Percentiles rank a stretch among this genome's conserved stretches.
phyloP scores from a whole-genome alignment of 2,329 filamentous ascomycete genomes.

The Aspergillus sergii region DNA sequence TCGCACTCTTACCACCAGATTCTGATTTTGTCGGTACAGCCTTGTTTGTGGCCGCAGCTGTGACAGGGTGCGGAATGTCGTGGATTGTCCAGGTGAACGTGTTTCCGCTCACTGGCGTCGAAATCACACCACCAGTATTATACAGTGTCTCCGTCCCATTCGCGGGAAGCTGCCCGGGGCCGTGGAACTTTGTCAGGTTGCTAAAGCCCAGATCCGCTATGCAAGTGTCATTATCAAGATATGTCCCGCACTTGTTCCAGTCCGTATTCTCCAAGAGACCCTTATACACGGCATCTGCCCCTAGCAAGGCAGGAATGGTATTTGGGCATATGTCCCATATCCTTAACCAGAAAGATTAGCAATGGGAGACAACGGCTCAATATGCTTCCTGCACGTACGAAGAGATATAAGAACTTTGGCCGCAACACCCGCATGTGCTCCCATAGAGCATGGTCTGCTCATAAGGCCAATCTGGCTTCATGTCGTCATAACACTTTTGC shows the following conservation, averaged over 20 bases:
- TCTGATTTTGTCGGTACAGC: background rate
- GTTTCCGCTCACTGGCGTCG: conserved; percentile 17
- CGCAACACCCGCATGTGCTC: conserved; percentile 19
- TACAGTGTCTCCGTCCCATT: conserved; percentile 20
- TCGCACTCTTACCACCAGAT: background rate
- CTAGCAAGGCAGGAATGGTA: conserved; percentile 13
- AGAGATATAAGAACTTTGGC: conserved; percentile 19
- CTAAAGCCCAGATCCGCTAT: conserved; percentile 16
- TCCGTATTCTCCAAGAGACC: background rate
- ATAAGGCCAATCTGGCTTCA: background rate
- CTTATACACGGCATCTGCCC: conserved; percentile 10
- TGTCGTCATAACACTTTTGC: background rate
- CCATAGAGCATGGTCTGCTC: background rate
- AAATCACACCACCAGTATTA: conserved; percentile 15
- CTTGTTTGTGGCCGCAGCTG: background rate
- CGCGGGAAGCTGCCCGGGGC: conserved; percentile 9
- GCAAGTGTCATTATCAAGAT: conserved; percentile 17
- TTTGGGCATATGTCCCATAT: conserved; percentile 21
- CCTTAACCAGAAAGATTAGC: conserved; percentile 1
- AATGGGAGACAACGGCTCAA: background rate
- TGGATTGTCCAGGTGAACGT: conserved; percentile 17
- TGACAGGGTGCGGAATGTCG: background rate
- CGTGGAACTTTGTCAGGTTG: conserved; percentile 14
- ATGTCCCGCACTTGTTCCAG: conserved; percentile 18
- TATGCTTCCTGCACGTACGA: conserved; percentile 2